Conservation (phyloP, 139 green algal genomes). For the Chlorella sp. region DNA sequence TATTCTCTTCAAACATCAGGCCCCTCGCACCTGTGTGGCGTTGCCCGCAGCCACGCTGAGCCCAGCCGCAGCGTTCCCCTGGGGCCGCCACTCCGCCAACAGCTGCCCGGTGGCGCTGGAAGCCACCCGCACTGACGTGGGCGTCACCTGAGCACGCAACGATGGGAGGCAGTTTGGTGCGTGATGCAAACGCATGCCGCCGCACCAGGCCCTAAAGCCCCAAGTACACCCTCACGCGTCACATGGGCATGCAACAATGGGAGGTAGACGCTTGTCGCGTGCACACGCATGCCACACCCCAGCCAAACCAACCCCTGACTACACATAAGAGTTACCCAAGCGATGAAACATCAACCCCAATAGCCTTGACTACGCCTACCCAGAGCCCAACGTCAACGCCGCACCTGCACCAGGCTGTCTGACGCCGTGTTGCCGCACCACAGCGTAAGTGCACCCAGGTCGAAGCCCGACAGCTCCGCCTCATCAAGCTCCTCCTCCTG, state of each 20-base stretch:
- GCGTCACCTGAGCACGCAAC: conserved; percentile 42
- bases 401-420: conserved; percentile 79
- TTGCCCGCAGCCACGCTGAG: conserved; percentile 78
- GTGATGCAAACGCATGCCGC: background rate
- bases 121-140: conserved; percentile 42
- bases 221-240: no score
- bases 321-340: background rate
- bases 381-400: background rate
- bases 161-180: background rate
- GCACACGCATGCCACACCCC: background rate
- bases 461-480: conserved; percentile 76
- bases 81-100: conserved; percentile 57
- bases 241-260: no score
- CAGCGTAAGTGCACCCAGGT: conserved; percentile 72
- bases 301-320: no score
- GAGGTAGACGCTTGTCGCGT: background rate
- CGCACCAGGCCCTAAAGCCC: background rate
- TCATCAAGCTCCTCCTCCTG: conserved; percentile 77
- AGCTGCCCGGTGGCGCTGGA: conserved; percentile 32
- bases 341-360: background rate
- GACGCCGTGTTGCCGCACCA: conserved; percentile 71
- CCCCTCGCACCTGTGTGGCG: conserved; percentile 52
- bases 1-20: background rate
- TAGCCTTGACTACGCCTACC: background rate
- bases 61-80: conserved; percentile 17